phyloP scores from a whole-genome alignment of 352 stramenopile genomes.

The Peronospora destructor region DNA sequence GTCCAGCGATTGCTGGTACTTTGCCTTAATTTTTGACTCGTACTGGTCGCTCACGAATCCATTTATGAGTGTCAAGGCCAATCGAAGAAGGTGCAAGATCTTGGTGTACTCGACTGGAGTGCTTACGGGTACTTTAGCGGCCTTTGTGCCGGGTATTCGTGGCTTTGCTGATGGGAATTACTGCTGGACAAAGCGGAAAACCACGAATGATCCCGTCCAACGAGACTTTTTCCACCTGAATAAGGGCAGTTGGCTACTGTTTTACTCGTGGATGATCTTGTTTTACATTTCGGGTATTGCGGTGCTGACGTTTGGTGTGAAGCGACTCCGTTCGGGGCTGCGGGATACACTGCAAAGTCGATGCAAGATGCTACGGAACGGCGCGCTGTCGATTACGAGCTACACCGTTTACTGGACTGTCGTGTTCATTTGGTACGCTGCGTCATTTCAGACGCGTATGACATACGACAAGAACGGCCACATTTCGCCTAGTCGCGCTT shows the following conservation, averaged over 20 bases:
- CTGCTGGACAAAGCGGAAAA: slow-evolving; percentile 69
- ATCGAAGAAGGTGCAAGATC: slow-evolving; percentile 55
- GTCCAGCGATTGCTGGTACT: slow-evolving; percentile 78
- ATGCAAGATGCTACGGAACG: slow-evolving; percentile 71
- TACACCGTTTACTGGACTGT: slow-evolving; percentile 83
- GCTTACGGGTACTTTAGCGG: slow-evolving; percentile 37
- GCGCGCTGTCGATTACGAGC: slow-evolving; percentile 72
- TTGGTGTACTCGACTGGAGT: slow-evolving; percentile 41
- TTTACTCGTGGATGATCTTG: slow-evolving; percentile 84
- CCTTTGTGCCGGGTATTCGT: slow-evolving; percentile 31
- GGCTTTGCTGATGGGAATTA: slow-evolving; percentile 68
- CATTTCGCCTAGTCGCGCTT: slow-evolving; percentile 45
- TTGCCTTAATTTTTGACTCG: slow-evolving; percentile 66
- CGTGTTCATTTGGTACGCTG: slow-evolving; percentile 68
- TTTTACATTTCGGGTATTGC: slow-evolving; percentile 73
- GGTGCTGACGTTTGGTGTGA: slow-evolving; percentile 57
- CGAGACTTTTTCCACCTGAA: slow-evolving; percentile 71
- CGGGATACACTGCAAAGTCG: slow-evolving; percentile 69
- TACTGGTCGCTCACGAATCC: slow-evolving; percentile 78
- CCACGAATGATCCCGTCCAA: slow-evolving; percentile 18
- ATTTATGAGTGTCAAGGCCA: slow-evolving; percentile 73
- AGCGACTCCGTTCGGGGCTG: slow-evolving; percentile 58
- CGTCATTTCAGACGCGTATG: slow-evolving; percentile 58
- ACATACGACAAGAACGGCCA: slow-evolving; percentile 33
- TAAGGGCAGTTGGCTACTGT: slow-evolving; percentile 61